Evolutionary conservation across 2,329 filamentous ascomycete species (phyloP).

Genomic region (Graphilbum fragrans): DNA sequence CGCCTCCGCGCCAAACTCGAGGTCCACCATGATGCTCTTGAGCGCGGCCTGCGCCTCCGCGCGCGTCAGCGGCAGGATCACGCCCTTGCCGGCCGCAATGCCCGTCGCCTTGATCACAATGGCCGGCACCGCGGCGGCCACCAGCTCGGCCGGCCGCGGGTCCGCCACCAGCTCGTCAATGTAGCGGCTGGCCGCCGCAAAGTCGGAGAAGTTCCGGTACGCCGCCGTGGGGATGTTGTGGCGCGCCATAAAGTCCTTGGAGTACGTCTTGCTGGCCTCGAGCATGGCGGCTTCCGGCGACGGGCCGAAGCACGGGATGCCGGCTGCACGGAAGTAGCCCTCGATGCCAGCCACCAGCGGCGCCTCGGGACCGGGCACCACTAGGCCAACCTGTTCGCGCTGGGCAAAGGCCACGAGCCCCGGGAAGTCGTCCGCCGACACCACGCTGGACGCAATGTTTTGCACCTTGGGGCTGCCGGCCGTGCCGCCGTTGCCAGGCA

Average conservation of each 20-base stretch:
- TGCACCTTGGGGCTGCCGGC: slow-evolving; percentile 55
- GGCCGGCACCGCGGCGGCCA: slow-evolving; percentile 49
- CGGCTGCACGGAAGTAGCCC: slow-evolving; percentile 62
- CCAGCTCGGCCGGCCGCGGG: not conserved
- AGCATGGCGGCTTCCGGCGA: slow-evolving; percentile 73
- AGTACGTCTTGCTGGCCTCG: slow-evolving; percentile 95
- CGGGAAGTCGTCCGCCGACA: slow-evolving; percentile 59
- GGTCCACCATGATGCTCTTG: slow-evolving; percentile 80
- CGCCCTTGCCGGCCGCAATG: slow-evolving; percentile 87
- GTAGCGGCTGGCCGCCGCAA: slow-evolving; percentile 60
- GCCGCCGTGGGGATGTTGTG: slow-evolving; percentile 82
- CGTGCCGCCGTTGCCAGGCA: slow-evolving; percentile 82
- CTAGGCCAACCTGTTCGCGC: slow-evolving; percentile 63
- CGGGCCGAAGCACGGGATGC: slow-evolving; percentile 77
- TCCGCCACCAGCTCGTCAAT: slow-evolving; percentile 29
- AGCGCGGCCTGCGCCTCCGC: slow-evolving; percentile 73
- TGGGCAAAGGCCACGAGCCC: slow-evolving; percentile 65
- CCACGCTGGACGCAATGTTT: slow-evolving; percentile 54
- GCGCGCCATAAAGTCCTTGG: slow-evolving; percentile 94
- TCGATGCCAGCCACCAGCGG: slow-evolving; percentile 89
- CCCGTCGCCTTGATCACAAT: slow-evolving; percentile 88
- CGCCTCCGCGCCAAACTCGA: slow-evolving; percentile 66
- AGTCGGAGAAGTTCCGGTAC: slow-evolving; percentile 80
- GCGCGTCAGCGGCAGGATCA: slow-evolving; percentile 74
- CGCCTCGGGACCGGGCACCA: slow-evolving; percentile 83